Percentiles rank a stretch among this genome's conserved stretches.
Conservation (phyloP, 2,329 filamentous ascomycete genomes). For the Fonsecaea multimorphosa region DNA sequence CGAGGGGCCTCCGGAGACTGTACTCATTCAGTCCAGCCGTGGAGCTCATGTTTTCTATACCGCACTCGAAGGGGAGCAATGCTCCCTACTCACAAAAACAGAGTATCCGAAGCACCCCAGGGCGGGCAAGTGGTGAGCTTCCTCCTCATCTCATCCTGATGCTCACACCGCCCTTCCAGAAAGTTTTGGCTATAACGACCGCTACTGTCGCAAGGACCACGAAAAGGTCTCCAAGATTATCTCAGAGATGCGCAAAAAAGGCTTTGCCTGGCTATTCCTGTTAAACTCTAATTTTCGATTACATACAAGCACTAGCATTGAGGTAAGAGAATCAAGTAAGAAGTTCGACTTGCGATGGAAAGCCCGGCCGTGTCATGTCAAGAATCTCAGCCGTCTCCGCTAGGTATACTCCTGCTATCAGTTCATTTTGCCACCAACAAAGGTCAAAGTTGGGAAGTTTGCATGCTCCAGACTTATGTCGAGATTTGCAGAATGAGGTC, state of each 20-base stretch:
- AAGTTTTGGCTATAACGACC: background rate
- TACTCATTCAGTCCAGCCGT: background rate
- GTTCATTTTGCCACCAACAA: background rate
- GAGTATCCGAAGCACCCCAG: background rate
- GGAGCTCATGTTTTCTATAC: background rate
- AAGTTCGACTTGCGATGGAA: background rate
- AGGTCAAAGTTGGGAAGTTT: background rate
- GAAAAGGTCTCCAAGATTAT: background rate
- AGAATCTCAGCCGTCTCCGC: background rate
- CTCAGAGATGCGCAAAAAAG: background rate
- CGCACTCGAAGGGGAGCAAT: background rate
- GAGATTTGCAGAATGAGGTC: background rate
- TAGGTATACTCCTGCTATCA: background rate
- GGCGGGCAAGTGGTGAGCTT: background rate
- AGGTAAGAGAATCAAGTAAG: background rate
- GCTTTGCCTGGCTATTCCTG: background rate
- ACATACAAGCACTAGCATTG: background rate
- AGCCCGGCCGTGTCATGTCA: background rate
- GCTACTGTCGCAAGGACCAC: background rate
- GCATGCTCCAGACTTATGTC: background rate
- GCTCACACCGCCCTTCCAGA: background rate
- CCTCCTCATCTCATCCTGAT: background rate
- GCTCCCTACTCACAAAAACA: background rate
- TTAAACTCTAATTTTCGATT: background rate
- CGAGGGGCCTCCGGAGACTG: background rate